Conservation (phyloP, 139 green algal species). For the Trebouxia sp. region DNA sequence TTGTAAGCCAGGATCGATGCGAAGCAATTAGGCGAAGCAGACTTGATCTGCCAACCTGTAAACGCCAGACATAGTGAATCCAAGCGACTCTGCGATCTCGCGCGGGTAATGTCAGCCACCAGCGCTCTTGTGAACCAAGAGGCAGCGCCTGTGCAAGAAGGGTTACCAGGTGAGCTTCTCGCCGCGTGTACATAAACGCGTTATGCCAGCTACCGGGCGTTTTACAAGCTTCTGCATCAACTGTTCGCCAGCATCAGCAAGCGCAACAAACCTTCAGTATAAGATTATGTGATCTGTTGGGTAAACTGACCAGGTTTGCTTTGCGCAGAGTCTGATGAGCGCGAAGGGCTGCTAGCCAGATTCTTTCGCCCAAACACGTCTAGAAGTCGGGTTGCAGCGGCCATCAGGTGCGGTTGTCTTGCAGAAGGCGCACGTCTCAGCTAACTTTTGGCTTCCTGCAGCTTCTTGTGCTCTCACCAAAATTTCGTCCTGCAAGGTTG, state of each 20-base stretch:
- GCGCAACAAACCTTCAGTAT: no score
- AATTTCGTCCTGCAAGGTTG: no score
- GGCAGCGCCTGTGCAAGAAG: background rate
- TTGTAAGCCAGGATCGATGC: no score
- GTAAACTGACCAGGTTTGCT: no score
- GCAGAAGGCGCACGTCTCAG: background rate
- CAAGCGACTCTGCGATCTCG: no score
- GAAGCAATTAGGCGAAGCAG: no score
- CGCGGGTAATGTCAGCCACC: background rate
- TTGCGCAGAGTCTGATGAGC: conserved; percentile 4
- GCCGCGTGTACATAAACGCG: no score
- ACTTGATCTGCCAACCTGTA: no score
- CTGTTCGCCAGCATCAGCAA: no score
- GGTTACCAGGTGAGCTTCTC: background rate
- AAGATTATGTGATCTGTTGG: background rate
- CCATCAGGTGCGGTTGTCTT: background rate
- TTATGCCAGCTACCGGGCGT: no score
- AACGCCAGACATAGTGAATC: no score
- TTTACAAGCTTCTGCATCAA: no score
- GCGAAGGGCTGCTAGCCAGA: background rate
- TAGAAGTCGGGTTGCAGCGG: background rate
- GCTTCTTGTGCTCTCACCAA: background rate
- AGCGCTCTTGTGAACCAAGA: background rate
- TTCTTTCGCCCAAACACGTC: background rate
- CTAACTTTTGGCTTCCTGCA: background rate